These are phyloP conservation scores for Pseudevernia furfuracea DNA, from an alignment of 495 filamentous ascomycete genomes.

Conservation along the genomic window DNA sequence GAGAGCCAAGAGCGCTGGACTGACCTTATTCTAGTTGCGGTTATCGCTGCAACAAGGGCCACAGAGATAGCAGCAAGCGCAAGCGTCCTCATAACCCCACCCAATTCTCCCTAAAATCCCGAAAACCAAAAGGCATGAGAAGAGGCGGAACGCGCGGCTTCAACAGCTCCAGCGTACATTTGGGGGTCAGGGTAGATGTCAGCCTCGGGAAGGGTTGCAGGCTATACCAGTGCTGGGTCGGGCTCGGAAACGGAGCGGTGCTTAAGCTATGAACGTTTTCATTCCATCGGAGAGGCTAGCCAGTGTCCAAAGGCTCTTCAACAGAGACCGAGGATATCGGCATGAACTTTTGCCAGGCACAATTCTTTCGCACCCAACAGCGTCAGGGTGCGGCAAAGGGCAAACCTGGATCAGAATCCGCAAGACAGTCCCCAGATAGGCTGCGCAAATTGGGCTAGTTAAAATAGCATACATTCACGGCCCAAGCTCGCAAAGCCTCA, in stretches of 20 bases:
- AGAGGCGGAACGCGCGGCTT: not conserved
- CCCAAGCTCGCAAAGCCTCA: not conserved
- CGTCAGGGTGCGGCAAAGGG: not conserved
- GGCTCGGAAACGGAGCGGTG: not conserved
- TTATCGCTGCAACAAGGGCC: not conserved
- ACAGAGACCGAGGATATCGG: not conserved
- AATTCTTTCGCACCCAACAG: not conserved
- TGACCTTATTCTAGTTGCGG: not conserved
- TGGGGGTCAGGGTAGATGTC: too few relatives aligned
- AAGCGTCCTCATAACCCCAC: conserved; percentile 11
- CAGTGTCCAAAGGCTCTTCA: not conserved
- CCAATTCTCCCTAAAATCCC: conserved; percentile 6
- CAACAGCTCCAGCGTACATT: not conserved
- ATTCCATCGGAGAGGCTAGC: not conserved
- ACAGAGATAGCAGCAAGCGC: conserved; percentile 2
- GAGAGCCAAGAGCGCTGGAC: not conserved
- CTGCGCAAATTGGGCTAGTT: not conserved
- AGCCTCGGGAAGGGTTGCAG: not conserved
- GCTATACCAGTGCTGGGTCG: not conserved
- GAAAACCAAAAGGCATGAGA: not conserved
- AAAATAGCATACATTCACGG: not conserved
- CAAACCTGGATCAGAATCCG: not conserved
- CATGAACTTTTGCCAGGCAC: not conserved
- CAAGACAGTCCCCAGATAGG: not conserved
- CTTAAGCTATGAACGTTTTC: not conserved